Percentiles rank a stretch among this genome's conserved stretches.
phyloP scores from a whole-genome alignment of 331 rosid species.

The Quercus tomentella region DNA sequence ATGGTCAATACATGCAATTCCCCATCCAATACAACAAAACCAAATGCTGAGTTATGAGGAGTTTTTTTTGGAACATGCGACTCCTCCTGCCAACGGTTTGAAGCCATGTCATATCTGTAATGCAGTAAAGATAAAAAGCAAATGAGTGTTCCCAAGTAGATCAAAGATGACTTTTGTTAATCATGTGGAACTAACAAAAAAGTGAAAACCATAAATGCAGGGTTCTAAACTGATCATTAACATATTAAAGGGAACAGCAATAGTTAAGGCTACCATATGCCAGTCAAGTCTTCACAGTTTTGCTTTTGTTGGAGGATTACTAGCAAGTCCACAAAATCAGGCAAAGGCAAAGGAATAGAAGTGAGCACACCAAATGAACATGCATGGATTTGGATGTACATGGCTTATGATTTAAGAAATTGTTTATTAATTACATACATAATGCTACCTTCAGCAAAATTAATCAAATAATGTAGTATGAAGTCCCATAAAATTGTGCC shows the following conservation, averaged over 20 bases:
- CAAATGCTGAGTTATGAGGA: slow-evolving; percentile 40
- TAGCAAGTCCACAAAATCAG: not conserved
- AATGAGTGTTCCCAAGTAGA: not conserved
- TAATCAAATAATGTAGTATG: not conserved
- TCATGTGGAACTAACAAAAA: not conserved
- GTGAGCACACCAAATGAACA: not conserved
- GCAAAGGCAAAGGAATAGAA: not conserved
- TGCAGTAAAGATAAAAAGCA: not conserved
- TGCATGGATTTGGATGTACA: not conserved
- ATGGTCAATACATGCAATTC: slow-evolving; percentile 59
- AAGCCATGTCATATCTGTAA: slow-evolving; percentile 68
- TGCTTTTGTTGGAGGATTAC: not conserved
- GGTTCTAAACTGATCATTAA: not conserved
- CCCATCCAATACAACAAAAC: slow-evolving; percentile 48
- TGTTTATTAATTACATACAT: not conserved
- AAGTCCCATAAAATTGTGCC: not conserved
- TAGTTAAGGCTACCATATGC: not conserved
- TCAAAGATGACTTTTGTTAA: not conserved
- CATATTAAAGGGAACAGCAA: not conserved
- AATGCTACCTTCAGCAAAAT: not conserved
- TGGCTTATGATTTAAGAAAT: not conserved
- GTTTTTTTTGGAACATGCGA: slow-evolving; percentile 55
- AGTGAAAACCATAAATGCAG: not conserved
- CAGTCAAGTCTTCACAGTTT: not conserved
- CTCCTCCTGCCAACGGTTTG: slow-evolving; percentile 62